These are phyloP conservation scores for Alternaria hordeiaustralica DNA, from an alignment of 2,329 filamentous ascomycete genomes.

Conservation along the genomic window DNA sequence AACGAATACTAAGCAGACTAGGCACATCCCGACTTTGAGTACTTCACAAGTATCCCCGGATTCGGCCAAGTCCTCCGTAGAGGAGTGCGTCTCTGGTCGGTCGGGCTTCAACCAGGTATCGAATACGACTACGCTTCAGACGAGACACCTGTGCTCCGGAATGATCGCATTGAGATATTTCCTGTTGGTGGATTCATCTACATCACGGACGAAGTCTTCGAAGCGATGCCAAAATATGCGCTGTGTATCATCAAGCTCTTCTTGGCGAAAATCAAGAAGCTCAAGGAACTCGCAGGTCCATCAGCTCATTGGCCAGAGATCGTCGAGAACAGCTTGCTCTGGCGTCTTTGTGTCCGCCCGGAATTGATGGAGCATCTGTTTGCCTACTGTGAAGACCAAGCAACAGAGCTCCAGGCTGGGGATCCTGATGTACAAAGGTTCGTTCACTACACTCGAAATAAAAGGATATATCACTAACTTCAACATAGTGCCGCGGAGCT, in stretches of 20 bases:
- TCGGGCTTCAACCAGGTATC: conserved; percentile 35
- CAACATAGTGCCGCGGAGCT: conserved; percentile 26
- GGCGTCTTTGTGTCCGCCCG: conserved; percentile 43
- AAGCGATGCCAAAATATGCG: conserved; percentile 47
- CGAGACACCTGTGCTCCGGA: conserved; percentile 19
- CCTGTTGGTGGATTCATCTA: conserved; percentile 49
- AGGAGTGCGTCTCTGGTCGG: conserved; percentile 41
- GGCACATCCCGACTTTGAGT: conserved; percentile 42
- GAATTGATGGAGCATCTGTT: conserved; percentile 38
- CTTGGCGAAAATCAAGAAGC: conserved; percentile 33
- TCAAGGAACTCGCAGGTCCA: conserved; percentile 21
- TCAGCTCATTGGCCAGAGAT: conserved; percentile 23
- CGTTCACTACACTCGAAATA: background rate
- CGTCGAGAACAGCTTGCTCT: conserved; percentile 32
- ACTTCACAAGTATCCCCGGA: conserved; percentile 38
- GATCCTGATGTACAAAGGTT: conserved; percentile 27
- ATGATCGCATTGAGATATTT: conserved; percentile 44
- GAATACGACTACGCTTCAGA: conserved; percentile 23
- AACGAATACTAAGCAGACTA: conserved; percentile 14
- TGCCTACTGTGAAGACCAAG: conserved; percentile 26
- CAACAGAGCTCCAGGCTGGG: conserved; percentile 20
- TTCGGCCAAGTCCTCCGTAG: conserved; percentile 42
- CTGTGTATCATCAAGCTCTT: conserved; percentile 47
- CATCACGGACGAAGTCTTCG: conserved; percentile 54
- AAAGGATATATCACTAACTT: background rate